Base-by-base conservation (phyloP, 768 basidiomycete genomes). In the Lyophyllum atratum region DNA sequence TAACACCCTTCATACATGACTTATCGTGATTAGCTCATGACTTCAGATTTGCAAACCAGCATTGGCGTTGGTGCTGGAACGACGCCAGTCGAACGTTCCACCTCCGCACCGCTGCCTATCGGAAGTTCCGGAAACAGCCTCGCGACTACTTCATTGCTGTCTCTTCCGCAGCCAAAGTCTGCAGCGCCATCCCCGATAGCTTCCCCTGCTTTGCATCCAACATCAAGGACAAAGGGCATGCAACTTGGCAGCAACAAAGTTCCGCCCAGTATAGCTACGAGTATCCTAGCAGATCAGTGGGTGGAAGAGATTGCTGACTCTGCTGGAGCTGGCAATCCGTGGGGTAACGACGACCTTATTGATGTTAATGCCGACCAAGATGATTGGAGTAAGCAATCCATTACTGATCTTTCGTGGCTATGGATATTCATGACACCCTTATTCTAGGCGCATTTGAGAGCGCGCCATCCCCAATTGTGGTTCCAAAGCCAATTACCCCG, bases 361-460 rank as follows among this genome's bases (percentile, higher is more conserved):
- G 95, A 99, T 66, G 87, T 98, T 4, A 88, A 94, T 66, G 94
- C 92, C 0, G 95, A 98, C 64, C 83, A 87, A 24, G 95, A 88
- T 64, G 96, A 98, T 68, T 99, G 95, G 95, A 90, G 95, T 92
- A 68, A 68, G 88, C n/a, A n/a, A n/a, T 79, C 78, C 78, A 3
- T 12, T 56, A 19, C 33, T 45, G 44, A 31, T 54, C 45, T 25
- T 31, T 11, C 12, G 49, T 53, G 31, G 19, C 46, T 22, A 22
- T 49, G 53, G 22, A 56, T 34, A 19, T 40, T 15, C n/a, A 40
- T 40, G 3, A 52, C 37, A 14, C n/a, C n/a, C n/a, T 46, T 55
- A 24, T 14, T 50, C 40, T 52, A 89, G 92, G 85, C 67, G 89
- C 86, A n/a, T 93, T 93, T 62, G 90, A 93, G 70, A 83, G 82